Conservation (phyloP, 2,329 filamentous ascomycete genomes). For the Sclerotinia trifoliorum region DNA sequence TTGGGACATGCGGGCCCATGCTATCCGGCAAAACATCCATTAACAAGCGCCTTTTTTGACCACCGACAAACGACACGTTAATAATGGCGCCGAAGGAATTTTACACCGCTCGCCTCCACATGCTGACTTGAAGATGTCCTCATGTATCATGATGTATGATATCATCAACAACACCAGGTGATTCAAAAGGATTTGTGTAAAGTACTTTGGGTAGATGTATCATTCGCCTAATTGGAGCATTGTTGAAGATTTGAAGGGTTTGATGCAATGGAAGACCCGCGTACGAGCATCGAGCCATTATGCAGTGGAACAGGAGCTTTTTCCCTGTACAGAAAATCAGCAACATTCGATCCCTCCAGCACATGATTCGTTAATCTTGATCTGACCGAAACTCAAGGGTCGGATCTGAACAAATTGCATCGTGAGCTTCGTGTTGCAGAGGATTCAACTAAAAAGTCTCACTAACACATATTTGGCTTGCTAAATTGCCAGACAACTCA, state of each 20-base stretch:
- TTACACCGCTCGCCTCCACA: conserved; percentile 19
- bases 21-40: conserved; percentile 13
- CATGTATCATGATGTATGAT: neutral
- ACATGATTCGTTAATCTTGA: conserved; percentile 19
- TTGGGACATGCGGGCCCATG: conserved; percentile 13
- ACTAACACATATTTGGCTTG: conserved; percentile 14
- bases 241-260: conserved; percentile 2
- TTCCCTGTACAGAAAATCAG: conserved; percentile 14
- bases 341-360: neutral
- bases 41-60: neutral
- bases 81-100: conserved; percentile 14
- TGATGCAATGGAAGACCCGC: conserved; percentile 13
- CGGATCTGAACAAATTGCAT: conserved; percentile 18
- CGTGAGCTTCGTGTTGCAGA: conserved; percentile 9
- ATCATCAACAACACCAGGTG: conserved; percentile 12
- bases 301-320: conserved; percentile 18
- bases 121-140: neutral
- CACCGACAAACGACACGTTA: neutral
- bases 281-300: neutral
- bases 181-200: neutral
- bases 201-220: neutral
- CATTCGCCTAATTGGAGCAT: neutral
- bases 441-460: conserved; percentile 19
- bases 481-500: conserved; percentile 6
- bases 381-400: conserved; percentile 9